Conservation (phyloP, 306 rosid genomes). For the Fagus sylvatica region DNA sequence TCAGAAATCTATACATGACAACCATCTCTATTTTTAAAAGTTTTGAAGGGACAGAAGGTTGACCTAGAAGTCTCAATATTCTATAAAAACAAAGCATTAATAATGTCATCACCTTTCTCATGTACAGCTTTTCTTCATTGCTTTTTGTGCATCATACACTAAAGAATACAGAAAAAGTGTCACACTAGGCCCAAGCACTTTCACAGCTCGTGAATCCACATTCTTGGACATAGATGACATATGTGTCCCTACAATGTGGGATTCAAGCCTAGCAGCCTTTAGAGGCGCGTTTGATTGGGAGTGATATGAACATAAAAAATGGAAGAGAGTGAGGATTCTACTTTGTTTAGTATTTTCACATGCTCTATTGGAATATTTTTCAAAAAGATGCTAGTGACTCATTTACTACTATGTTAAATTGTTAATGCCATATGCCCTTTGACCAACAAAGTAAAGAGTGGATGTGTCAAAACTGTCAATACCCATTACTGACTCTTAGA, state of each 20-base stretch:
- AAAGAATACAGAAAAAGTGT: background rate
- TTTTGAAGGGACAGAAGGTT: constrained; percentile 11
- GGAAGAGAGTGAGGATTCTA: background rate
- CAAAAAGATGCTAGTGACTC: constrained; percentile 11
- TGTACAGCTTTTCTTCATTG: constrained; percentile 23
- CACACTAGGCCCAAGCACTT: background rate
- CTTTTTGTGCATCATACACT: constrained; percentile 28
- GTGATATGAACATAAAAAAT: background rate
- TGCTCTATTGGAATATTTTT: background rate
- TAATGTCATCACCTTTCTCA: background rate
- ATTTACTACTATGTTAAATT: constrained; percentile 20
- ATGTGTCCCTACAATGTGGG: constrained; percentile 7
- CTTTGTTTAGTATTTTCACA: background rate
- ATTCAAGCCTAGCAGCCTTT: background rate
- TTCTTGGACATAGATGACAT: background rate
- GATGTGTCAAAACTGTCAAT: too few relatives aligned
- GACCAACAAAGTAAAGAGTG: constrained; percentile 7
- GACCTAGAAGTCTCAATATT: constrained; percentile 17
- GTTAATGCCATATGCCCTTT: background rate
- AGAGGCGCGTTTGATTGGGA: background rate
- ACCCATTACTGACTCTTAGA: constrained; percentile 9
- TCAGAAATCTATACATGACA: background rate
- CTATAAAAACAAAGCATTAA: background rate
- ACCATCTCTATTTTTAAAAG: background rate
- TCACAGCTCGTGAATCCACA: background rate